A percentile compares a stretch with the other conserved stretches of the same genome.
Conservation (phyloP, 805 yeast genomes). For the Scheffersomyces amazonensis region DNA sequence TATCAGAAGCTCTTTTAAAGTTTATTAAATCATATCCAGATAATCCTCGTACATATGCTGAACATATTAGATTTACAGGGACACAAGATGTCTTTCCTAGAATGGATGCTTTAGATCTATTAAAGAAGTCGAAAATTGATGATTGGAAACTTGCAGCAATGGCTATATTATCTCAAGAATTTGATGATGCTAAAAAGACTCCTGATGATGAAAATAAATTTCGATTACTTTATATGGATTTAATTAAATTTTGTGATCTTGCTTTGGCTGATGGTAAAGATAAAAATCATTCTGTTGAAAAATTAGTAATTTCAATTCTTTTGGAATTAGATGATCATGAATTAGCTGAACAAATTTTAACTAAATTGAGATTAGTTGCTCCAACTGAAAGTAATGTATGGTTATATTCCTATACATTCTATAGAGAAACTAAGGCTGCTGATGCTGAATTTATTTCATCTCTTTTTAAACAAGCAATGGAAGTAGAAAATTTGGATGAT, state of each 20-base stretch:
- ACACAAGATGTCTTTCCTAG: conserved; percentile 10
- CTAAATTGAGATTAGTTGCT: conserved; percentile 20
- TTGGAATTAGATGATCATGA: conserved; percentile 26
- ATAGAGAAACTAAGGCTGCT: conserved; percentile 15
- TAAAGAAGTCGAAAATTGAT: conserved; percentile 14
- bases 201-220: background rate
- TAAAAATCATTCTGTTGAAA: conserved; percentile 43
- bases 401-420: conserved; percentile 44
- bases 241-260: conserved; percentile 15
- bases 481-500: conserved; percentile 36
- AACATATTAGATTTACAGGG: conserved; percentile 16
- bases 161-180: conserved; percentile 14
- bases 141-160: conserved; percentile 33
- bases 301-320: conserved; percentile 31
- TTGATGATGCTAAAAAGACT: conserved; percentile 6
- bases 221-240: conserved; percentile 14
- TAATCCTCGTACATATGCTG: conserved; percentile 23
- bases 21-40: conserved; percentile 24
- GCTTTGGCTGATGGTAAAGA: conserved; percentile 29
- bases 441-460: conserved; percentile 19
- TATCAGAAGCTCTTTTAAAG: conserved; percentile 12
- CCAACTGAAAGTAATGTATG: conserved; percentile 43
- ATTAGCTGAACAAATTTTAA: conserved; percentile 21
- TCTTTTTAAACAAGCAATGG: conserved; percentile 31
- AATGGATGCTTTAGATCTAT: conserved; percentile 11